Evolutionary conservation across 106 monocot genomes (phyloP).

Genomic region (Ottelia alismoides): DNA sequence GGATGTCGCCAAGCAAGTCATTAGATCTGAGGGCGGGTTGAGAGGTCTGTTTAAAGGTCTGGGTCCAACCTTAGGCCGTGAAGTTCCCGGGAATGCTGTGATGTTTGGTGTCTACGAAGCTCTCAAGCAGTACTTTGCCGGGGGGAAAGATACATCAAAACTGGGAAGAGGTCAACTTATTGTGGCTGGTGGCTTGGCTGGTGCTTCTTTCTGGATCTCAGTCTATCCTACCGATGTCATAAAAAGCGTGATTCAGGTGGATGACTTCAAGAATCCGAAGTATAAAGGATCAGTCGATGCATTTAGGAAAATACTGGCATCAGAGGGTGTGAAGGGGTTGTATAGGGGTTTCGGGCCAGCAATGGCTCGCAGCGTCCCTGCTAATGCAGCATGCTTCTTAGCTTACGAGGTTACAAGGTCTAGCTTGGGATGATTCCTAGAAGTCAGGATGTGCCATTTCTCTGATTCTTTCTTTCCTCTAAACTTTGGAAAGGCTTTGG

Average conservation of each 20-base stretch:
- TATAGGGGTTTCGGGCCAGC: conserved; percentile 95
- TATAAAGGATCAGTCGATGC: conserved; percentile 60
- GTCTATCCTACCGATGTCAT: conserved; percentile 92
- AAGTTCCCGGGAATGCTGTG: conserved; percentile 79
- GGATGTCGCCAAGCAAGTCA: conserved; percentile 85
- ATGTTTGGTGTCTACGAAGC: conserved; percentile 93
- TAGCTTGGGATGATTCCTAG: conserved; percentile 38
- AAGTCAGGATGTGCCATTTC: too few species aligned
- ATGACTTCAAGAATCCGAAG: conserved; percentile 71
- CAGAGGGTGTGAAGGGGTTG: conserved; percentile 81
- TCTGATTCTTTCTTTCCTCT: too few species aligned
- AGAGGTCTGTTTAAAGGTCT: conserved; percentile 76
- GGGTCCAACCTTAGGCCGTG: conserved; percentile 66
- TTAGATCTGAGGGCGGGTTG: conserved; percentile 60
- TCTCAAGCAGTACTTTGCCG: conserved; percentile 55
- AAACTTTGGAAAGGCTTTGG: too few species aligned
- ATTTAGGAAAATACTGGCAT: conserved; percentile 63
- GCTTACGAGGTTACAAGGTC: conserved; percentile 79
- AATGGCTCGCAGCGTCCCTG: conserved; percentile 84
- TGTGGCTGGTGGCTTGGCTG: conserved; percentile 68
- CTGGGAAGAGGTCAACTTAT: conserved; percentile 70
- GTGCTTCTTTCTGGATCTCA: conserved; percentile 54
- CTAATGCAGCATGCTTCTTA: conserved; percentile 86
- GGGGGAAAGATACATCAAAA: conserved; percentile 55
- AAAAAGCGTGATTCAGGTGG: conserved; percentile 87